A percentile compares a stretch with the other conserved stretches of the same genome.
These are phyloP conservation scores for Serendipita sp. DNA, from an alignment of 768 basidiomycete genomes.

Conservation along the genomic window DNA sequence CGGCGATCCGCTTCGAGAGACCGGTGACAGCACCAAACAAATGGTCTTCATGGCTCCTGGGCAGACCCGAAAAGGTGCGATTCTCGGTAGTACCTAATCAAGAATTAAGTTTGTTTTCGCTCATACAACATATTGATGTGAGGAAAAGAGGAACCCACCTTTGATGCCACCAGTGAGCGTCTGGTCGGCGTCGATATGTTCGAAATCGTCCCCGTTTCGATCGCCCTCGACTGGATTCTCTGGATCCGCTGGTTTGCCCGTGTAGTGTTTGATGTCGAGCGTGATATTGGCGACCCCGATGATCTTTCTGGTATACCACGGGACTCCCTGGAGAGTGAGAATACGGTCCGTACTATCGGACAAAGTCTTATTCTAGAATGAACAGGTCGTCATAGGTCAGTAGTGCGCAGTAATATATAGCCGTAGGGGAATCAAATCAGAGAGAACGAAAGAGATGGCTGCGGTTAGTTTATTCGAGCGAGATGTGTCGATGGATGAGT, in stretches of 20 bases:
- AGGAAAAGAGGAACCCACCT: no score
- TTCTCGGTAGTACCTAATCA: conserved; percentile 30
- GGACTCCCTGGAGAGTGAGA: conserved; percentile 52
- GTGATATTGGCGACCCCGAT: conserved; percentile 44
- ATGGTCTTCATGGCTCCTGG: conserved; percentile 37
- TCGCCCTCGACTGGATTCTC: neutral
- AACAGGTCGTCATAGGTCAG: no score
- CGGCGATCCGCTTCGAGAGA: neutral
- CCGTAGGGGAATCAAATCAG: no score
- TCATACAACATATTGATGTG: no score
- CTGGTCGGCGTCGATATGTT: conserved; percentile 55
- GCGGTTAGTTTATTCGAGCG: no score
- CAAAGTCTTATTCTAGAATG: conserved; percentile 50
- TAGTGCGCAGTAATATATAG: no score
- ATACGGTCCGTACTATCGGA: conserved; percentile 49
- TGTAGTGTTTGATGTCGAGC: conserved; percentile 48
- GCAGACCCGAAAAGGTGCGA: conserved; percentile 41
- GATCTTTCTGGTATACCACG: conserved; percentile 53
- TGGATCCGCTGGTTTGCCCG: conserved; percentile 12
- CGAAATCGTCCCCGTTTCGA: conserved; percentile 34
- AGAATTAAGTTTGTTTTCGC: no score
- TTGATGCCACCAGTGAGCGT: conserved; percentile 46
- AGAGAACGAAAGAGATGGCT: no score
- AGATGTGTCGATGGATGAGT: neutral
- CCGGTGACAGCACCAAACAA: conserved; percentile 42